Percentiles rank a stretch among this genome's conserved stretches.
These are phyloP conservation scores for Ogataea methanolica DNA, from an alignment of 805 yeast species.

Conservation along the genomic window DNA sequence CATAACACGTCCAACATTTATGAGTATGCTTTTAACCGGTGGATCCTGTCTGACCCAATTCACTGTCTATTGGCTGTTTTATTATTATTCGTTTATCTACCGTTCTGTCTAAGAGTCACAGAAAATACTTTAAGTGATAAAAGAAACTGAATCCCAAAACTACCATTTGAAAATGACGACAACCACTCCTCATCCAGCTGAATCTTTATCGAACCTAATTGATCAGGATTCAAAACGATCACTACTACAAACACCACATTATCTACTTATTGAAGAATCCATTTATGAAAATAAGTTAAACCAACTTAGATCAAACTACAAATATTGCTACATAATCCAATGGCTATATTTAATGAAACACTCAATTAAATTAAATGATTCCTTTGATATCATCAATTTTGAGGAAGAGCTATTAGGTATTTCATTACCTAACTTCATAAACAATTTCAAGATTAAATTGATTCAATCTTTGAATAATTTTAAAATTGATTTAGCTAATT, in stretches of 20 bases:
- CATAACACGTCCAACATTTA: too few species aligned
- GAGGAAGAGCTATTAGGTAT: conserved; percentile 57
- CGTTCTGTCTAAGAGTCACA: too few species aligned
- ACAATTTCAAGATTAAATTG: conserved; percentile 39
- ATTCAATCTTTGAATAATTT: conserved; percentile 36
- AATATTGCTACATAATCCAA: conserved; percentile 40
- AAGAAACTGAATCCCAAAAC: too few species aligned
- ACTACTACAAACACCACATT: conserved; percentile 36
- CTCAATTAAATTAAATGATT: conserved; percentile 45
- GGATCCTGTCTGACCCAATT: too few species aligned
- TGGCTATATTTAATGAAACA: conserved; percentile 57
- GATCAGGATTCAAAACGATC: conserved; percentile 33
- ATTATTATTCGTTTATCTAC: too few species aligned
- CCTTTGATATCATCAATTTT: conserved; percentile 52
- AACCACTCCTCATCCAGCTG: conserved; percentile 28
- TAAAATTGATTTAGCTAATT: conserved; percentile 19
- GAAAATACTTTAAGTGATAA: too few species aligned
- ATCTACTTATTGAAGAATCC: conserved; percentile 34
- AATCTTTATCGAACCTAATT: conserved; percentile 23
- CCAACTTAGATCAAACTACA: conserved; percentile 33
- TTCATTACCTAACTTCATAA: conserved; percentile 36
- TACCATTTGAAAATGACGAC: not conserved
- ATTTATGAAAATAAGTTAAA: conserved; percentile 27
- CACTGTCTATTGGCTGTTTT: too few species aligned
- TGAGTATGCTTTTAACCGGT: too few species aligned